Evolutionary conservation across 345 rosid genomes (phyloP), one percentile per base, ranked within the genome.

Genomic region (Gossypium rotundifolium): DNA sequence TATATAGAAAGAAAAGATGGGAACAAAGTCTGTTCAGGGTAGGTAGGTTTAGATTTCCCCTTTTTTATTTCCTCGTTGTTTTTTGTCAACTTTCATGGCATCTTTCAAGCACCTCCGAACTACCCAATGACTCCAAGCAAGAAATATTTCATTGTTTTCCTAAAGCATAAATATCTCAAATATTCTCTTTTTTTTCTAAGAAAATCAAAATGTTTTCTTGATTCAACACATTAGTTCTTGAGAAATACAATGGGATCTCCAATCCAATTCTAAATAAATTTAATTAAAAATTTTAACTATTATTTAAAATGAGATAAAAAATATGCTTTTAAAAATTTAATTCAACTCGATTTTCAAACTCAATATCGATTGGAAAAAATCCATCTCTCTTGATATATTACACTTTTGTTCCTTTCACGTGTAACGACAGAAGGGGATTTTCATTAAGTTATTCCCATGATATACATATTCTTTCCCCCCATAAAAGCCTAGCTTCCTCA

Each of bases 1-100:
- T 10, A 33, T 71, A 63, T 71, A 71, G 74, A 71, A 54, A 29
- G 2, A 60, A 76, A 71, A 74, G 72, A 40, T 18, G 27, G 45
- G 48, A 73, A 80, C 71, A 75, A 17, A 79, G 57, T 59, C 54
- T 46, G 12, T 64, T 60, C n/a, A 29, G 58, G 65, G 78, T 77
- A 71, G 86, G 84, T 83, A 62, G 87, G 82, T 76, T 63, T n/a
- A 33, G 81, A 74, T 77, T 52, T 52, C 70, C 79, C 77, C n/a
- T 25, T 82, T 74, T 83, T 76, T 71, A 33, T 33, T 33, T 33
- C 40, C 62, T 68, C 33, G 83, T 81, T 77, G 83, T 23, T 76
- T 54, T 81, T 83, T 78, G 87, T 83, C 84, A 53, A 80, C 73
- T 78, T 20, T 70, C 9, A 9, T 51, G 86, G 79, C 85, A 57